These are phyloP conservation scores for Oehlia diaphana DNA, from an alignment of 192 early-diverging fungal species.

Conservation along the genomic window DNA sequence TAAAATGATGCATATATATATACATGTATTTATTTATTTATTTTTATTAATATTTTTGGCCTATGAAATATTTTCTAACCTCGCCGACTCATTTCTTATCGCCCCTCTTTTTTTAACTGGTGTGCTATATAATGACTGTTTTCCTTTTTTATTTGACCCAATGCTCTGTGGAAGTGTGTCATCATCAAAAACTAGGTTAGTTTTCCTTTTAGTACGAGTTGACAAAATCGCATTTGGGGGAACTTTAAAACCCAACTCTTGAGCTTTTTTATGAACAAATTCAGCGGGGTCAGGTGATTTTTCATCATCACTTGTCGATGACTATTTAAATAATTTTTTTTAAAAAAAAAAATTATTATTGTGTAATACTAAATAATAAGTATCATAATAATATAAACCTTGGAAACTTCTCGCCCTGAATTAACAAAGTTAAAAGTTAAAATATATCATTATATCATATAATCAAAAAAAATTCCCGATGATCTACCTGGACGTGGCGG, in stretches of 20 bases:
- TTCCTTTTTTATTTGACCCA: not conserved
- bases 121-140: not conserved
- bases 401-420: too few species aligned
- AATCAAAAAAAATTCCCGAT: not conserved
- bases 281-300: not conserved
- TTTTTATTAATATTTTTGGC: too few species aligned
- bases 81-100: too few species aligned
- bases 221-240: not conserved
- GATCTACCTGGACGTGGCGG: not conserved
- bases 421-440: too few species aligned
- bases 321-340: not conserved
- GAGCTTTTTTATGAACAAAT: slow-evolving; percentile 6
- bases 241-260: slow-evolving; percentile 12
- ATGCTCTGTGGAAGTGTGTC: not conserved
- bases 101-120: too few species aligned
- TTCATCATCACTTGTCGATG: not conserved
- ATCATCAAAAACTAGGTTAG: not conserved
- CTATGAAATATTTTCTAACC: too few species aligned
- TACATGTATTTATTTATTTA: too few species aligned
- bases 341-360: not conserved
- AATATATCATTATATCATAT: too few species aligned
- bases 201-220: slow-evolving; percentile 3
- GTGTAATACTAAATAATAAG: not conserved
- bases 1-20: too few species aligned
- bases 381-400: not conserved